Evolutionary conservation across 208 protist genomes (phyloP), one percentile per base, ranked within the genome.

Genomic region (Tritrichomonas musculus): DNA sequence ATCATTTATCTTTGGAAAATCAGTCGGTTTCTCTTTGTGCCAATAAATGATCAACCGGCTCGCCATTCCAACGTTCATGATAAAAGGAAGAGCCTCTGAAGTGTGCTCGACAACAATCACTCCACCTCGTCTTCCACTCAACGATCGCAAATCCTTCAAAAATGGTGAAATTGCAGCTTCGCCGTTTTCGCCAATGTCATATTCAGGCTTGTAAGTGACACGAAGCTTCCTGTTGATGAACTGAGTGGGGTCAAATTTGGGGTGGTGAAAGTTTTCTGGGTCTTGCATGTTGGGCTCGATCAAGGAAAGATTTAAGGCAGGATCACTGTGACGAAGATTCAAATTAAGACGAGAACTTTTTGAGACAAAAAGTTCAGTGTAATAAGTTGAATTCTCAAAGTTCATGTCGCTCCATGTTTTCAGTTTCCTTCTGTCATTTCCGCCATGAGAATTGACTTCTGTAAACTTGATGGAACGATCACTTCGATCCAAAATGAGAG

Each of bases 211-310:
- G 4, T 60, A 88, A 0, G 77, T 88, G 39, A 88, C 47, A 20
- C 1, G 53, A 8, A 53, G n/a, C 39, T 44, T 53, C 0, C 20
- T 5, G 27, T 49, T 49, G 20, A 88, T 53, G 30, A 88, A 47
- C 20, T 41, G 77, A 17, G 5, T 5, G 1, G 77, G n/a, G 36
- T 88, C 39, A 3, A 88, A 53, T 44, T 88, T 44, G 3, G 77
- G 77, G 22, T 88, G 77, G 57, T 88, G 77, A 27, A 88, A 88
- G 41, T 88, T 88, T 27, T 88, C 77, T 9, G 57, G n/a, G 57
- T 88, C 77, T 0, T 11, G 13, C 33, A 88, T 44, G 30, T 88
- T 88, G n/a, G 77, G 77, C 39, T 88, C 77, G 47, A 88, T 88
- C 9, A 88, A 39, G 20, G 47, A 8, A 1, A 88, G 20, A 57